These are phyloP conservation scores for Kingdonia uniflora DNA, from an alignment of 164 flowering plant genomes.

Conservation along the genomic window DNA sequence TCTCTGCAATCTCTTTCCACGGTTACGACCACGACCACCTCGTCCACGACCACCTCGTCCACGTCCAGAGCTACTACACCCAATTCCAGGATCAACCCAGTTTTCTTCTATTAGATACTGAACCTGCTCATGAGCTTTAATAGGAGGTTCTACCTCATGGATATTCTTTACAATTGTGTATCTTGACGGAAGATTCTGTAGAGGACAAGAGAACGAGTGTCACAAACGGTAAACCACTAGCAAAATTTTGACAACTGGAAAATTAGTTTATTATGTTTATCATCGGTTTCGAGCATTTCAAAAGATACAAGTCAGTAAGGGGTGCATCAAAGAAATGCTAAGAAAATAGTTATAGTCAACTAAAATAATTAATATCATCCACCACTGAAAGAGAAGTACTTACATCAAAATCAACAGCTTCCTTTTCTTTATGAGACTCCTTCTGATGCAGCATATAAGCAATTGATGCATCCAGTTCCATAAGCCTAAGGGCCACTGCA, in stretches of 20 bases:
- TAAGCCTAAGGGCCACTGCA: conserved; percentile 69
- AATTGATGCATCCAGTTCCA: conserved; percentile 71
- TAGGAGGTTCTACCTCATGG: conserved; percentile 21
- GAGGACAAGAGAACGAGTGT: not conserved
- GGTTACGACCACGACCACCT: conserved; percentile 31
- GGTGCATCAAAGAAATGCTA: not conserved
- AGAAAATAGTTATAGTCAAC: too few species aligned
- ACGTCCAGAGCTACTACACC: conserved; percentile 21
- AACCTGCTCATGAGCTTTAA: conserved; percentile 16
- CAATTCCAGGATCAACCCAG: conserved; percentile 27
- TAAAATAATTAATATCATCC: too few species aligned
- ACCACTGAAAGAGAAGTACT: conserved; percentile 16
- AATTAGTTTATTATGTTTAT: not conserved
- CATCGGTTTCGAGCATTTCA: not conserved
- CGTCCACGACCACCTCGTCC: conserved; percentile 37
- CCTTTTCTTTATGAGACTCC: conserved; percentile 35
- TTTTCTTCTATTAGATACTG: conserved; percentile 27
- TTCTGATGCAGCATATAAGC: conserved; percentile 46
- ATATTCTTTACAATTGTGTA: conserved; percentile 27
- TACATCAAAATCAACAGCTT: conserved; percentile 33
- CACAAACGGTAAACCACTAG: not conserved
- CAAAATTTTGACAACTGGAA: not conserved
- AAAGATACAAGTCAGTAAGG: not conserved
- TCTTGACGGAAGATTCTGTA: conserved; percentile 38
- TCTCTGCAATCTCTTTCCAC: conserved; percentile 42